Conservation (phyloP, 164 flowering plant species). For the Magnolia kwangsiensis region DNA sequence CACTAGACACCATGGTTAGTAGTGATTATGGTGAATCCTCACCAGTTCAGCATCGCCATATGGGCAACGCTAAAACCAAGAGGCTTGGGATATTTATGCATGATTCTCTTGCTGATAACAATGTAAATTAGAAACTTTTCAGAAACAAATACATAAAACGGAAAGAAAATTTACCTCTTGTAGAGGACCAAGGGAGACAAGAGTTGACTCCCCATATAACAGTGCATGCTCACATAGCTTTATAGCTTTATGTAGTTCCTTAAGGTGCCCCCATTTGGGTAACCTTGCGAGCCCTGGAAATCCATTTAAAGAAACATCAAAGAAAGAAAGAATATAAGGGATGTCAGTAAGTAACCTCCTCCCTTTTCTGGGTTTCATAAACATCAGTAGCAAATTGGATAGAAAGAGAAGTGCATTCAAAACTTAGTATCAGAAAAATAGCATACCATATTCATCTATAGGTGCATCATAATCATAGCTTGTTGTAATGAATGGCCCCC, state of each 20-base stretch:
- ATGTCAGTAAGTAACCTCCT: neutral
- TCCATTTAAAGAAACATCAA: slow-evolving; percentile 7
- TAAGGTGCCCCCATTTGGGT: slow-evolving; percentile 99
- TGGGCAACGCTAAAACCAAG: neutral
- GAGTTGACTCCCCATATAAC: slow-evolving; percentile 45
- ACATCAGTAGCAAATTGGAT: neutral
- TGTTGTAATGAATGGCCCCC: slow-evolving; percentile 98
- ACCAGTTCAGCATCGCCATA: neutral
- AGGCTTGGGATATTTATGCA: too few relatives aligned
- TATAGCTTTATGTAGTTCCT: slow-evolving; percentile 80
- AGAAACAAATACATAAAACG: neutral
- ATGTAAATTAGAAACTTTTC: neutral
- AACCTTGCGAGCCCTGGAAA: slow-evolving; percentile 73
- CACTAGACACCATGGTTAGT: neutral
- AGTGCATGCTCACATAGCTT: slow-evolving; percentile 67
- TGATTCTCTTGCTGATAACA: too few relatives aligned
- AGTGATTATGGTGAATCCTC: neutral
- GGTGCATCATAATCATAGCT: slow-evolving; percentile 99
- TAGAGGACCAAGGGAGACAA: slow-evolving; percentile 63
- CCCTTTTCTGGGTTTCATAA: neutral
- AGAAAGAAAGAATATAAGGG: neutral
- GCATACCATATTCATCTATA: slow-evolving; percentile 95
- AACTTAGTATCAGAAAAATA: neutral
- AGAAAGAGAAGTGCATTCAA: neutral
- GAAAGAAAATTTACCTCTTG: slow-evolving; percentile 57